Percentiles rank a stretch among this genome's conserved stretches.
Conservation (phyloP, 2,329 filamentous ascomycete genomes). For the Calycina marina region DNA sequence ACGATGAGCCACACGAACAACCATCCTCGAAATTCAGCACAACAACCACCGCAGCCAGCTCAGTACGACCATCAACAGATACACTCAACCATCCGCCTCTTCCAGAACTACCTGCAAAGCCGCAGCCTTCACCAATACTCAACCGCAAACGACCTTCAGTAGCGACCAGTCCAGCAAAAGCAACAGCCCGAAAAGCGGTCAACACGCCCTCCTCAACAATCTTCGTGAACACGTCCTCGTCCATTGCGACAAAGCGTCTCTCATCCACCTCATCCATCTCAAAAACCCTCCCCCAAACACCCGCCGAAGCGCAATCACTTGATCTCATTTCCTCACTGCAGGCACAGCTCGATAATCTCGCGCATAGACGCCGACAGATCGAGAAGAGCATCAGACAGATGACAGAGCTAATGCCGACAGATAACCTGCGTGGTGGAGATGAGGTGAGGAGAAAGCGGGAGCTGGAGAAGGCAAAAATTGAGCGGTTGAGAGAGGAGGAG, state of each 20-base stretch:
- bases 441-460: slow-evolving; percentile 44
- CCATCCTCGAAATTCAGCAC: slow-evolving; percentile 22
- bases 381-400: slow-evolving; percentile 60
- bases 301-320: slow-evolving; percentile 42
- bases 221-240: slow-evolving; percentile 17
- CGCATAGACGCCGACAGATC: slow-evolving; percentile 56
- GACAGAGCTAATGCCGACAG: slow-evolving; percentile 61
- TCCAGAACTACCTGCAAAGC: slow-evolving; percentile 5
- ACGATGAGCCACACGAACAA: slow-evolving; percentile 16
- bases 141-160: slow-evolving; percentile 18
- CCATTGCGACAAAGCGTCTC: slow-evolving; percentile 7
- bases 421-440: slow-evolving; percentile 51
- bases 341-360: slow-evolving; percentile 48
- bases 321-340: slow-evolving; percentile 55
- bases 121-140: slow-evolving; percentile 13
- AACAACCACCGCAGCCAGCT: slow-evolving; percentile 18
- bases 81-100: slow-evolving; percentile 13
- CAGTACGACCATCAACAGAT: slow-evolving; percentile 18
- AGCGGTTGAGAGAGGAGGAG: slow-evolving; percentile 49
- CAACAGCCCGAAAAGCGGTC: slow-evolving; percentile 17
- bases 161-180: slow-evolving; percentile 5
- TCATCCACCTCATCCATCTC: slow-evolving; percentile 29
- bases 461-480: slow-evolving; percentile 48
- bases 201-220: slow-evolving; percentile 13
- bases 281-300: slow-evolving; percentile 45